Conservation (phyloP, 148 eudicot species). For the Amaranthus palmeri region DNA sequence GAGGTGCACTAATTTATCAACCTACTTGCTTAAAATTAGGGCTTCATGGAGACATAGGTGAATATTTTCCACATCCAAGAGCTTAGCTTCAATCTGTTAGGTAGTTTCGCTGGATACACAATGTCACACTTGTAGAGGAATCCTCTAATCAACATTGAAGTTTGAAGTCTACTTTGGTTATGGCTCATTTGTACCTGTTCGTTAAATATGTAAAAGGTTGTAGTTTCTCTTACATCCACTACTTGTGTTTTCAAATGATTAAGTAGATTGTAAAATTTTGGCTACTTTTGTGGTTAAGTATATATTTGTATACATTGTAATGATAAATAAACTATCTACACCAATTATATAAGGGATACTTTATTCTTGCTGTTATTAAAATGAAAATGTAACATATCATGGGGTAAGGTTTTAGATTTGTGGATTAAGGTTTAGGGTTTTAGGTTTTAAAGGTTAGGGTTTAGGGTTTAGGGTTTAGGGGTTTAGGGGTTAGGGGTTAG, state of each 20-base stretch:
- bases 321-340: constrained; percentile 1
- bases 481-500: too few relatives aligned
- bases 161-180: constrained; percentile 1
- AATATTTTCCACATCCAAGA: not conserved
- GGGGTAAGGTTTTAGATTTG: not conserved
- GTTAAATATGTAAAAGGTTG: not conserved
- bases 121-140: not conserved
- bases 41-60: not conserved
- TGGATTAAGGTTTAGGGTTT: not conserved
- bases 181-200: not conserved
- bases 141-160: not conserved
- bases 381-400: not conserved
- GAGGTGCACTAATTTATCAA: not conserved
- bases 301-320: constrained; percentile 19
- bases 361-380: constrained; percentile 6
- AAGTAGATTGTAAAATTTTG: constrained; percentile 6
- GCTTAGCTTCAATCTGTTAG: not conserved
- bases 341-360: constrained; percentile 14
- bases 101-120: not conserved
- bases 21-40: not conserved
- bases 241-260: not conserved
- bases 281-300: not conserved
- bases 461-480: too few relatives aligned
- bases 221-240: not conserved
- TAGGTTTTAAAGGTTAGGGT: too few relatives aligned